phyloP scores from a whole-genome alignment of 345 rosid species.

The Mangifera indica region DNA sequence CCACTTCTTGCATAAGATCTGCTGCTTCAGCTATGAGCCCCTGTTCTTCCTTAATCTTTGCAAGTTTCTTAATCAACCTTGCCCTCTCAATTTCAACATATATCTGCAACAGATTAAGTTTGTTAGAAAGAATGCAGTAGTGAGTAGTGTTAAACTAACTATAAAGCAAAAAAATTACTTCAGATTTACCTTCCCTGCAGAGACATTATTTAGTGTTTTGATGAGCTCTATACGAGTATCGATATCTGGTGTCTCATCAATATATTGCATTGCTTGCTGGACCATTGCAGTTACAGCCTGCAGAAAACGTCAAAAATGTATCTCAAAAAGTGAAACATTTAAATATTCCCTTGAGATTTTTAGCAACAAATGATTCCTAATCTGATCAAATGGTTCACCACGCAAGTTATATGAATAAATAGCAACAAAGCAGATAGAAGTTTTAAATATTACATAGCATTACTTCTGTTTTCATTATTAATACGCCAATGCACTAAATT shows the following conservation, averaged over 20 bases:
- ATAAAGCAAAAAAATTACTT: background rate
- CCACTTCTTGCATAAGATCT: slow-evolving; percentile 97
- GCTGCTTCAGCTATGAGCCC: slow-evolving; percentile 93
- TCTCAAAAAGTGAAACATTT: background rate
- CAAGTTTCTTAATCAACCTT: slow-evolving; percentile 77
- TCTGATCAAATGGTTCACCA: background rate
- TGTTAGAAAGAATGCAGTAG: slow-evolving; percentile 1
- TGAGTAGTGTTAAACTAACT: background rate
- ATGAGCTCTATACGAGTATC: slow-evolving; percentile 90
- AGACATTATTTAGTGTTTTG: slow-evolving; percentile 65
- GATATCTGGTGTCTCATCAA: slow-evolving; percentile 88
- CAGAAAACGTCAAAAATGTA: background rate
- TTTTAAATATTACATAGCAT: too few species aligned
- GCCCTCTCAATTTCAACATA: slow-evolving; percentile 95
- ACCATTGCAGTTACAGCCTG: slow-evolving; percentile 98
- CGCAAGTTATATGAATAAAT: background rate
- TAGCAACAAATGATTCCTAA: background rate
- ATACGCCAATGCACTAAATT: too few species aligned
- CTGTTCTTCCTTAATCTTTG: slow-evolving; percentile 89
- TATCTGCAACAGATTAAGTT: slow-evolving; percentile 46
- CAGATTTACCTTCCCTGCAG: slow-evolving; percentile 76
- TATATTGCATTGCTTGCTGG: slow-evolving; percentile 95
- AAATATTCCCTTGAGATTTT: background rate
- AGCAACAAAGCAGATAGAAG: too few species aligned
- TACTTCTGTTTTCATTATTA: too few species aligned